phyloP scores from a whole-genome alignment of 1,284 basidiomycete genomes.

The Cronartium quercuum region DNA sequence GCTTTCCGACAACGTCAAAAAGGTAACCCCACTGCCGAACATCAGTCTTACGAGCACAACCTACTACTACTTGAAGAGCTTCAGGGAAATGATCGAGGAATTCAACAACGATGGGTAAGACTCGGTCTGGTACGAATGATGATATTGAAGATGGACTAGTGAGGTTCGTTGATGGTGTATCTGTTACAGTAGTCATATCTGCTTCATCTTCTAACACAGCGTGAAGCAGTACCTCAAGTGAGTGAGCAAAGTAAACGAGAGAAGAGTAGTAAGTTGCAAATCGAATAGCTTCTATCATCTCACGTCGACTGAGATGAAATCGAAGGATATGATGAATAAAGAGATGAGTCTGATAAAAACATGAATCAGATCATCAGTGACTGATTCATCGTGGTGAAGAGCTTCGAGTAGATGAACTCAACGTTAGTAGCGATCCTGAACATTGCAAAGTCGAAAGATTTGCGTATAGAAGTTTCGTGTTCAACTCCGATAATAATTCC shows the following conservation, averaged over 20 bases:
- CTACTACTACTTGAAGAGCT: conserved; percentile 84
- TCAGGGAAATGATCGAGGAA: conserved; percentile 93
- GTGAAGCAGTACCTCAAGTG: conserved; percentile 87
- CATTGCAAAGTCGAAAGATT: conserved; percentile 78
- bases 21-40: conserved; percentile 80
- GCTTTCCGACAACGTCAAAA: conserved; percentile 83
- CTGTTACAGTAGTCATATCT: conserved; percentile 44
- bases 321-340: conserved; percentile 88
- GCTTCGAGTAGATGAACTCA: neutral
- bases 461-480: conserved; percentile 69
- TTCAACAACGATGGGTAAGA: conserved; percentile 68
- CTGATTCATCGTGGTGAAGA: too few species aligned
- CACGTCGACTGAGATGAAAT: conserved; percentile 67
- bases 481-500: conserved; percentile 96
- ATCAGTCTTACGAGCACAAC: conserved; percentile 95
- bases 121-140: conserved; percentile 48
- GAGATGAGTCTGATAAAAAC: conserved; percentile 65
- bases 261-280: conserved; percentile 81
- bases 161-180: neutral
- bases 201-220: conserved; percentile 88
- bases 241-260: conserved; percentile 87
- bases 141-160: conserved; percentile 9
- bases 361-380: neutral
- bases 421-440: conserved; percentile 87
- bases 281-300: conserved; percentile 69